Percentiles rank a stretch among this genome's conserved stretches.
Conservation (phyloP, 257 asterid species). For the Solanum bulbocastanum region DNA sequence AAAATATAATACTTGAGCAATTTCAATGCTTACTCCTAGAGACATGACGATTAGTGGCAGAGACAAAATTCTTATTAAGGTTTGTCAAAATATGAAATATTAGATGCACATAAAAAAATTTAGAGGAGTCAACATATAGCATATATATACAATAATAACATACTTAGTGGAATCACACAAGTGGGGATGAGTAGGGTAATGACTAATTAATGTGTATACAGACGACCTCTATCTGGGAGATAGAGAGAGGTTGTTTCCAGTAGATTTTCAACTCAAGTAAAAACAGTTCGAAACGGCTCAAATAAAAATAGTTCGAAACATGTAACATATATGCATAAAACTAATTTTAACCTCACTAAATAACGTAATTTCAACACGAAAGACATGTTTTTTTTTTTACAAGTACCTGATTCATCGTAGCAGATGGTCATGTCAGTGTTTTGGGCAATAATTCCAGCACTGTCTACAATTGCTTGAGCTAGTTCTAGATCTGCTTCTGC, state of each 20-base stretch:
- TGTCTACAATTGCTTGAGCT: constrained; percentile 53
- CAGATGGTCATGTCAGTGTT: constrained; percentile 72
- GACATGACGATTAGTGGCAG: background rate
- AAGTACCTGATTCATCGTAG: constrained; percentile 76
- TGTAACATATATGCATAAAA: background rate
- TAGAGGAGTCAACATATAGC: background rate
- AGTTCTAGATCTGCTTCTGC: constrained; percentile 57
- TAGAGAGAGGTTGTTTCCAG: accelerated
- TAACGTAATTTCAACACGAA: background rate
- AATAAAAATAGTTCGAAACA: background rate
- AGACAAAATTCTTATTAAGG: accelerated
- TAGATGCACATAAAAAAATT: background rate
- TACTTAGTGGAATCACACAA: background rate
- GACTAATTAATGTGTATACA: background rate
- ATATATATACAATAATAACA: too few relatives aligned
- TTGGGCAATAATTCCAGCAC: constrained; percentile 68
- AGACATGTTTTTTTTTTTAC: background rate
- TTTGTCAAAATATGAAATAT: background rate
- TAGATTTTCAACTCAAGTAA: background rate
- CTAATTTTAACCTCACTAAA: background rate
- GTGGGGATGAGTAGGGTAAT: too few relatives aligned
- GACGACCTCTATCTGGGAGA: background rate
- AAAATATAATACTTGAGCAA: too few relatives aligned
- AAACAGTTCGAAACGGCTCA: accelerated
- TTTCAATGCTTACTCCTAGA: background rate